phyloP scores from a whole-genome alignment of 306 rosid species.

The Acacia crassicarpa region DNA sequence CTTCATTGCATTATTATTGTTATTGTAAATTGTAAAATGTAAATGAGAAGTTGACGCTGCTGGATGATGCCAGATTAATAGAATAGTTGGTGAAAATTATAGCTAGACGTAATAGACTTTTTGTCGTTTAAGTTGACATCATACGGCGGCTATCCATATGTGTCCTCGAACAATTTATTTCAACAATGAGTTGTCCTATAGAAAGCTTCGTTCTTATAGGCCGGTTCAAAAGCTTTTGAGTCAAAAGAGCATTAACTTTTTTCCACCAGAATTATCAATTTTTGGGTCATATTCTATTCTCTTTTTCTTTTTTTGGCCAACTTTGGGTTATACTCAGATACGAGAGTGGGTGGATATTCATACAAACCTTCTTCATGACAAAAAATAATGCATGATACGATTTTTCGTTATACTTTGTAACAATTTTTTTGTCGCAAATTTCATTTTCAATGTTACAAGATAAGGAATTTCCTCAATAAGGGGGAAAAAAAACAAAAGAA shows the following conservation, averaged over 20 bases:
- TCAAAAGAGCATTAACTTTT: neutral
- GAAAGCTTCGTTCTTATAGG: neutral
- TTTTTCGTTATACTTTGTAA: neutral
- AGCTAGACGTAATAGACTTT: neutral
- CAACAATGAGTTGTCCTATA: neutral
- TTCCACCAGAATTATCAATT: neutral
- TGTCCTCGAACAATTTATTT: neutral
- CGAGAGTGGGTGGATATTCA: neutral
- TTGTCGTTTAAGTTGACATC: neutral
- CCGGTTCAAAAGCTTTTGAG: neutral
- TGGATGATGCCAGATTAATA: neutral
- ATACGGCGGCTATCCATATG: neutral
- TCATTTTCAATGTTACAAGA: too few relatives aligned
- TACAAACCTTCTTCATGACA: neutral
- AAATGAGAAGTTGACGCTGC: neutral
- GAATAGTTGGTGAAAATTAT: neutral
- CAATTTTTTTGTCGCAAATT: neutral
- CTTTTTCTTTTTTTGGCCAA: too few relatives aligned
- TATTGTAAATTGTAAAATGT: neutral
- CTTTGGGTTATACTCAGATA: too few relatives aligned
- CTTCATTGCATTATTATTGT: neutral
- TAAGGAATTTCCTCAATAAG: too few relatives aligned
- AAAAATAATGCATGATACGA: neutral
- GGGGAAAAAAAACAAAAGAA: too few relatives aligned
- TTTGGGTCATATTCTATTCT: neutral